These are phyloP conservation scores for Botrytis tulipae DNA, from an alignment of 2,329 filamentous ascomycete species.

Conservation along the genomic window DNA sequence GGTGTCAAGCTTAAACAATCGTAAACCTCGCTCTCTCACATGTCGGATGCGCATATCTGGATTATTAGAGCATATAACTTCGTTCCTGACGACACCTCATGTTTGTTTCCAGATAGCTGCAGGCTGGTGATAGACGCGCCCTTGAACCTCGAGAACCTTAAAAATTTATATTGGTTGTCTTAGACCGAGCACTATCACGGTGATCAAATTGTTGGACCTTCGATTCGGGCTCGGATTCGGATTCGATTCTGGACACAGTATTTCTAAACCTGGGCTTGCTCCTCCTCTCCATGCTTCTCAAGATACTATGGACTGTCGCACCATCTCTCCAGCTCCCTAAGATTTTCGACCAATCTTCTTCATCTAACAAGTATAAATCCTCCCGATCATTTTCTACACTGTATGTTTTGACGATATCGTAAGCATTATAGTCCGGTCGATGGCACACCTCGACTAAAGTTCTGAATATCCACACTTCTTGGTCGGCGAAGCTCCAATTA, in stretches of 20 bases:
- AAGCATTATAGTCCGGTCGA: conserved; percentile 8
- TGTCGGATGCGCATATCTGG: neutral
- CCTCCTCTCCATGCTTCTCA: neutral
- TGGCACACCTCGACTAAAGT: neutral
- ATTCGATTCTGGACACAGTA: too few relatives aligned
- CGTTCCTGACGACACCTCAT: neutral
- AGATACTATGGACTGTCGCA: neutral
- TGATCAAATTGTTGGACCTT: neutral
- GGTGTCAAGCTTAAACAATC: neutral
- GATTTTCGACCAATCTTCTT: neutral
- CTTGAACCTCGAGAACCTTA: neutral
- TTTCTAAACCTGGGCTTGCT: too few relatives aligned
- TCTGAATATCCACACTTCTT: neutral
- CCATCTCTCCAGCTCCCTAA: neutral
- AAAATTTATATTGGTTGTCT: neutral
- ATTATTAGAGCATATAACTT: neutral
- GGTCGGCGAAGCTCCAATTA: neutral
- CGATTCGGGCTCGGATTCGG: neutral
- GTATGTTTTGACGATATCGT: neutral
- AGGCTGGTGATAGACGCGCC: neutral
- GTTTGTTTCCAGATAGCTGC: neutral
- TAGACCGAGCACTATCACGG: neutral
- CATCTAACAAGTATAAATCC: neutral
- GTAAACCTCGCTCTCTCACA: neutral
- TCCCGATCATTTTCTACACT: neutral